Conservation (phyloP, 225 moss, liverwort and hornwort genomes). For the Pseudisothecium myosuroides region DNA sequence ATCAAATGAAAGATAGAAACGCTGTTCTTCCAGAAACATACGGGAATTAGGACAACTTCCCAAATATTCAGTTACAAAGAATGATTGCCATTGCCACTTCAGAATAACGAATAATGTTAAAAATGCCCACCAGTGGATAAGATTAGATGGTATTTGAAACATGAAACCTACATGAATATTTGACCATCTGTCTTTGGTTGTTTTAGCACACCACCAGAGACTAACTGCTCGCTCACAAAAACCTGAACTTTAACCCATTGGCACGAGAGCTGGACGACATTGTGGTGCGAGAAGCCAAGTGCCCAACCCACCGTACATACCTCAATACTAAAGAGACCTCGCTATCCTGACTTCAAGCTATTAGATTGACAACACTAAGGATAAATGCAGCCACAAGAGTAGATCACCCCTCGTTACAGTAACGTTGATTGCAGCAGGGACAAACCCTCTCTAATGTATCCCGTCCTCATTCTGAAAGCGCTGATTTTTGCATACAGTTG, state of each 20-base stretch:
- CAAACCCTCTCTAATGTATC: not conserved
- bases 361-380: not conserved
- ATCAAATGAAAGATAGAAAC: not conserved
- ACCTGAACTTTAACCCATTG: not conserved
- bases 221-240: not conserved
- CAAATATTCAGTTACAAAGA: not conserved
- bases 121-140: not conserved
- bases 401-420: not conserved
- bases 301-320: not conserved
- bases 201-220: not conserved
- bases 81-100: not conserved
- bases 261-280: not conserved
- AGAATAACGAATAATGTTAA: not conserved
- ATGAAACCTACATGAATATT: not conserved
- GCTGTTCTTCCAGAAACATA: not conserved
- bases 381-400: not conserved
- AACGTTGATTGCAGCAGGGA: not conserved
- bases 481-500: not conserved
- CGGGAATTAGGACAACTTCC: not conserved
- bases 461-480: not conserved
- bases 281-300: not conserved
- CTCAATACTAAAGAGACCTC: not conserved
- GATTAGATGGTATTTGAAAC: not conserved
- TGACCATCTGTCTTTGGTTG: not conserved
- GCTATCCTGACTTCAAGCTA: not conserved